These are phyloP conservation scores for Boletus sp. DNA, from an alignment of 768 basidiomycete species.

Conservation along the genomic window DNA sequence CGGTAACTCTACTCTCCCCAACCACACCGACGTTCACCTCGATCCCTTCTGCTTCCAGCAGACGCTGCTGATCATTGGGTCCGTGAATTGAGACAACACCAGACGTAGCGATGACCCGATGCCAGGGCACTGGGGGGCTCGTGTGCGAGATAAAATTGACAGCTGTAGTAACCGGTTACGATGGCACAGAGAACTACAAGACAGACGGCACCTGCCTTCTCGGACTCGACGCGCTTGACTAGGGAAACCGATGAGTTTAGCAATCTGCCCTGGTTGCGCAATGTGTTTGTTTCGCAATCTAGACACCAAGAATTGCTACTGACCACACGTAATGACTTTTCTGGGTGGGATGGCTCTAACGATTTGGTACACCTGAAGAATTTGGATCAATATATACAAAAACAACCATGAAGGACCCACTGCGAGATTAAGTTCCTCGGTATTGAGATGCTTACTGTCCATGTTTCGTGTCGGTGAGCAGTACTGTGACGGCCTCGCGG, in stretches of 20 bases:
- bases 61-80: slow-evolving; percentile 52
- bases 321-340: slow-evolving; percentile 65
- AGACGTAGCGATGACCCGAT: slow-evolving; percentile 65
- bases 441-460: background rate
- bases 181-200: background rate
- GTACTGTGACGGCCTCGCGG: too few relatives aligned
- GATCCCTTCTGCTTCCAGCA: slow-evolving; percentile 72
- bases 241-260: slow-evolving; percentile 72
- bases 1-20: slow-evolving; percentile 53
- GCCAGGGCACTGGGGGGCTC: slow-evolving; percentile 70
- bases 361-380: slow-evolving; percentile 58
- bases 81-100: slow-evolving; percentile 61
- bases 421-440: slow-evolving; percentile 14
- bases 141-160: slow-evolving; percentile 64
- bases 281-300: background rate
- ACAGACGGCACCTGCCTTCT: slow-evolving; percentile 47
- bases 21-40: slow-evolving; percentile 52
- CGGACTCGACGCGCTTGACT: slow-evolving; percentile 71
- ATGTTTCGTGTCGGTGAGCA: too few relatives aligned
- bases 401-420: background rate
- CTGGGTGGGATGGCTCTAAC: slow-evolving; percentile 59
- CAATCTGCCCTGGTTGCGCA: slow-evolving; percentile 49
- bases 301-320: background rate
- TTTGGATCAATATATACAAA: background rate
- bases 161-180: slow-evolving; percentile 39